Evolutionary conservation across 257 asterid species (phyloP).

Genomic region (Avicennia marina): DNA sequence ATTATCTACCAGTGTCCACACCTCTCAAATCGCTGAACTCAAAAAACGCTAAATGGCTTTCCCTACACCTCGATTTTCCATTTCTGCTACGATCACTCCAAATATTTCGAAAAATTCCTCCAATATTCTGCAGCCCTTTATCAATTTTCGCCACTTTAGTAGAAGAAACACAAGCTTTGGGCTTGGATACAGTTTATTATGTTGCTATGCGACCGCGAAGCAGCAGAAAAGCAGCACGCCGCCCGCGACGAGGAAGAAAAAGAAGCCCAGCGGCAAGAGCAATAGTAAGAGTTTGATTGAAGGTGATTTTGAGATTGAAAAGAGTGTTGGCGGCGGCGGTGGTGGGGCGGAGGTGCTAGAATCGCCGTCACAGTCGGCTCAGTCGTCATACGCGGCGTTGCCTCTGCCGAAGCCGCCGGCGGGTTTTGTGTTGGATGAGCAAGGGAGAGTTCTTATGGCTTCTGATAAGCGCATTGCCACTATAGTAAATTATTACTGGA

Average conservation of each 20-base stretch:
- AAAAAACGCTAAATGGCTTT: slow-evolving; percentile 31
- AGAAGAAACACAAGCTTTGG: slow-evolving; percentile 19
- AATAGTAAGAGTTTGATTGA: slow-evolving; percentile 18
- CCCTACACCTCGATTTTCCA: slow-evolving; percentile 29
- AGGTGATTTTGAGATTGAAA: slow-evolving; percentile 46
- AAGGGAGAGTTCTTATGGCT: slow-evolving; percentile 83
- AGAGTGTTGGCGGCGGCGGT: slow-evolving; percentile 19
- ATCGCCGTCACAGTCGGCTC: slow-evolving; percentile 25
- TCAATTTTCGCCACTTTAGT: slow-evolving; percentile 18
- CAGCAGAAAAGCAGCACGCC: slow-evolving; percentile 43
- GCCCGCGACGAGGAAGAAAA: slow-evolving; percentile 40
- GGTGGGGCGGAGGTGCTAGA: slow-evolving; percentile 37
- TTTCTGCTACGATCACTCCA: slow-evolving; percentile 26
- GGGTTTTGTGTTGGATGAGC: slow-evolving; percentile 82
- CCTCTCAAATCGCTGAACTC: not conserved
- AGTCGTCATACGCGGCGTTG: slow-evolving; percentile 43
- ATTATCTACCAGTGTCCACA: slow-evolving; percentile 12
- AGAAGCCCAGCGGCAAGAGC: slow-evolving; percentile 28
- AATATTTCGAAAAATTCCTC: slow-evolving; percentile 9
- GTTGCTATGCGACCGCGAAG: slow-evolving; percentile 52
- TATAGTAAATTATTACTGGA: slow-evolving; percentile 47
- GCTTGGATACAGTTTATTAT: slow-evolving; percentile 16
- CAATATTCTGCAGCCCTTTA: slow-evolving; percentile 7
- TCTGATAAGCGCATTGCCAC: slow-evolving; percentile 74
- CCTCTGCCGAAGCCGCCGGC: slow-evolving; percentile 96